Conservation (phyloP, 202 grass and related monocot genomes). For the Musa balbisiana region DNA sequence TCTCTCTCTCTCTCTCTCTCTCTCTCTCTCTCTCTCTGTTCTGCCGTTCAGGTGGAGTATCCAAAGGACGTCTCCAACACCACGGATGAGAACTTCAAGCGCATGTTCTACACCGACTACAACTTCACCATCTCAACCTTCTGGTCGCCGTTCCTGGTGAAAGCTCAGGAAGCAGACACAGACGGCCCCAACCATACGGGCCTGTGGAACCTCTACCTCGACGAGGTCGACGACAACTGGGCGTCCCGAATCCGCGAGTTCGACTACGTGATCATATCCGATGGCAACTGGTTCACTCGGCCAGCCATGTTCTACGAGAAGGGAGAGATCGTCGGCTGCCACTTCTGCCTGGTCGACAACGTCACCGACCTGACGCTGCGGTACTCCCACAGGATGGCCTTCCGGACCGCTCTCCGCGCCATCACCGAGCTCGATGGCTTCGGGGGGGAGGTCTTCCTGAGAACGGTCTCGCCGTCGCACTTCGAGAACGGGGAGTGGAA, state of each 20-base stretch:
- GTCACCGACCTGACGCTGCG: background rate
- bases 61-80: background rate
- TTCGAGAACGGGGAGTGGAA: slow-evolving; percentile 19
- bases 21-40: background rate
- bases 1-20: background rate
- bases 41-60: background rate
- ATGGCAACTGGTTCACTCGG: slow-evolving; percentile 16
- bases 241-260: background rate
- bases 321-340: slow-evolving; percentile 5
- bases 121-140: slow-evolving; percentile 15
- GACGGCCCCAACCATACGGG: slow-evolving; percentile 11
- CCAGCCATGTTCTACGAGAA: slow-evolving; percentile 2
- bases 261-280: slow-evolving; percentile 6
- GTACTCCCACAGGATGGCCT: background rate
- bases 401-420: slow-evolving; percentile 2
- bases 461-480: slow-evolving; percentile 16
- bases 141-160: slow-evolving; percentile 10
- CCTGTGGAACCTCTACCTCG: slow-evolving; percentile 18
- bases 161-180: background rate
- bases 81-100: slow-evolving; percentile 3
- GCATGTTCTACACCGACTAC: background rate
- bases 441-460: background rate
- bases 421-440: background rate
- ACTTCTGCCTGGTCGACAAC: background rate
- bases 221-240: slow-evolving; percentile 2